These are phyloP conservation scores for Neurospora sp. DNA, from an alignment of 495 filamentous ascomycete species.

Conservation along the genomic window DNA sequence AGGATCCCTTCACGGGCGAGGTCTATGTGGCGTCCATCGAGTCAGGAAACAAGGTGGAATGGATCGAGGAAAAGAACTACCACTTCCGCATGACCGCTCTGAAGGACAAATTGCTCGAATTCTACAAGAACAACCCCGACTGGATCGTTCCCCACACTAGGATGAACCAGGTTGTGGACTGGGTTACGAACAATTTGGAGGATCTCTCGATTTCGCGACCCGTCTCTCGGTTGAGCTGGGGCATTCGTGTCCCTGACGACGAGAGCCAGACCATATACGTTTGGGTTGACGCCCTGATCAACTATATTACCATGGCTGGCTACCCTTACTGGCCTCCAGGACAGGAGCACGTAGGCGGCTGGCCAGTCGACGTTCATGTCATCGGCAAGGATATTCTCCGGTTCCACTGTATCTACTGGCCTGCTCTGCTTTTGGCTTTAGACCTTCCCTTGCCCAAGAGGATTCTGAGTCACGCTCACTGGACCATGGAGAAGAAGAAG, in stretches of 20 bases:
- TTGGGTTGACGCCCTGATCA: slow-evolving; percentile 92
- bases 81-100: slow-evolving; percentile 87
- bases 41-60: slow-evolving; percentile 86
- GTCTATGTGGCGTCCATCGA: slow-evolving; percentile 77
- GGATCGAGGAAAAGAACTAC: slow-evolving; percentile 90
- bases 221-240: slow-evolving; percentile 68
- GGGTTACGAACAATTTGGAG: slow-evolving; percentile 59
- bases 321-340: slow-evolving; percentile 69
- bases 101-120: slow-evolving; percentile 58
- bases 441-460: slow-evolving; percentile 72
- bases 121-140: slow-evolving; percentile 61
- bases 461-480: slow-evolving; percentile 84
- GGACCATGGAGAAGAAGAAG: slow-evolving; percentile 80
- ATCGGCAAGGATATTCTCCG: slow-evolving; percentile 94
- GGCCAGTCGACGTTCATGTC: slow-evolving; percentile 88
- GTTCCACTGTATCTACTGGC: slow-evolving; percentile 98
- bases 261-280: slow-evolving; percentile 88
- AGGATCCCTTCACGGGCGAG: slow-evolving; percentile 71
- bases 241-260: slow-evolving; percentile 81
- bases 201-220: slow-evolving; percentile 90
- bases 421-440: slow-evolving; percentile 85
- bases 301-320: slow-evolving; percentile 80
- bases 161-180: slow-evolving; percentile 56
- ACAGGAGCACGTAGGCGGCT: slow-evolving; percentile 43
- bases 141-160: slow-evolving; percentile 61